Evolutionary conservation across 768 basidiomycete species (phyloP), one percentile per base, ranked within the genome.

Genomic region (Mycena vulgaris): DNA sequence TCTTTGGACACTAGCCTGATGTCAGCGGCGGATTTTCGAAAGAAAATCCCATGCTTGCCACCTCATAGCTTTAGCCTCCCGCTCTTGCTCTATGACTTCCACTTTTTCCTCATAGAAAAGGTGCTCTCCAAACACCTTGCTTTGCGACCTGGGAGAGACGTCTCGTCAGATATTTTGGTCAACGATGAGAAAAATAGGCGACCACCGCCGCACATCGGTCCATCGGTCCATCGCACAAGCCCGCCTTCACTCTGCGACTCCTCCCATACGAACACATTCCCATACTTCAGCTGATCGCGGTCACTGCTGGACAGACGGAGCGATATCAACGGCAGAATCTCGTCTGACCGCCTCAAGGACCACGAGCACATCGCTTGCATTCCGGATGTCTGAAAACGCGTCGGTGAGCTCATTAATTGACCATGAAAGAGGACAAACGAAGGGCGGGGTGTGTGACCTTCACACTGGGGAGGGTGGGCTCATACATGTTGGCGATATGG

Each of bases 251-350:
- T 85, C 51, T 84, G 85, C 10, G 88, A 87, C 76, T 89, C 89
- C 70, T 89, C 88, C 89, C 89, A 90, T 40, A 89, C 88, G 69
- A 89, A 89, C 45, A 90, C 80, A 66, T 89, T 88, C 11, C 88
- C 88, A 9, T 86, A 86, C 14, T 74, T 64, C 19, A 89, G 75
- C 45, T 84, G 80, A 39, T 88, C 88, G 49, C 88, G 84, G 72
- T 89, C 88, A 56, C 69, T 81, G 11, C 83, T 77, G 27, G 84
- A 84, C 31, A 89, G 77, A 9, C 88, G 84, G n/a, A 86, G 81
- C 45, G 82, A 85, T 61, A 89, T 84, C 59, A 89, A 75, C 6
- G 88, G 88, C 37, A 89, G 78, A 35, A 87, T 78, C 84, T 48
- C 82, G 82, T 27, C 88, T 82, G 63, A 89, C 88, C 3, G 88